Base-by-base conservation (phyloP, 225 moss, liverwort and hornwort genomes). In the Pleurozium schreberi region DNA sequence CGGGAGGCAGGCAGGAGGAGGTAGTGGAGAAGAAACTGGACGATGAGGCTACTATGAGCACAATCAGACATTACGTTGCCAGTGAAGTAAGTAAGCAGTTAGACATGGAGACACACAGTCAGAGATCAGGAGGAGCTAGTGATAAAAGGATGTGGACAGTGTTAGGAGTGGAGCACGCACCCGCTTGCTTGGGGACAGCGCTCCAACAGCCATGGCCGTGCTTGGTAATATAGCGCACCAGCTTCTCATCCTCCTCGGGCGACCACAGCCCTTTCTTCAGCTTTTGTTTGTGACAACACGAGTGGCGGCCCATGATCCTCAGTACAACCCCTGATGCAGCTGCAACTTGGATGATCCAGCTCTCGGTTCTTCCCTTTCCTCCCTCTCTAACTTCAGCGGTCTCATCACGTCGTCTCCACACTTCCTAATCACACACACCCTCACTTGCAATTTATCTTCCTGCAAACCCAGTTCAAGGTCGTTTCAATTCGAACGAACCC, bases 191-290 rank as follows among this genome's bases (percentile, higher is more conserved):
- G 17, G 98, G 98, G 73, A 98, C 98, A 70, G 97, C 97, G 87
- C 98, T 98, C 98, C 98, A 98, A 91, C 98, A 98, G 92, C 98
- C 98, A 92, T 96, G 98, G 85, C 97, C 98, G 85, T 97, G 93
- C 92, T 95, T 93, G 53, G 94, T 93, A 71, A 98, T 96, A 62
- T 96, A 98, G 9, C 95, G 96, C 89, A 95, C 95, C 79, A 98
- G 93, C 92, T 97, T 98, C 84, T 96, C 97, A 84, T 98, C 98
- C 90, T 98, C 98, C 84, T 98, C 98, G 38, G 98, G 98, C 59
- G 98, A 98, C 98, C 98, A 98, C 62, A 98, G 87, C 85, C 98
- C 98, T 91, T 97, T 96, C 92, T 98, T 98, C 87, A 98, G 91
- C 80, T 97, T 98, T 85, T 95, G 96, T 90, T 97, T 98, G 89